A percentile compares a stretch with the other conserved stretches of the same genome.
Evolutionary conservation across 202 grass and related monocot genomes (phyloP).

Genomic region (Carex sylvatica): DNA sequence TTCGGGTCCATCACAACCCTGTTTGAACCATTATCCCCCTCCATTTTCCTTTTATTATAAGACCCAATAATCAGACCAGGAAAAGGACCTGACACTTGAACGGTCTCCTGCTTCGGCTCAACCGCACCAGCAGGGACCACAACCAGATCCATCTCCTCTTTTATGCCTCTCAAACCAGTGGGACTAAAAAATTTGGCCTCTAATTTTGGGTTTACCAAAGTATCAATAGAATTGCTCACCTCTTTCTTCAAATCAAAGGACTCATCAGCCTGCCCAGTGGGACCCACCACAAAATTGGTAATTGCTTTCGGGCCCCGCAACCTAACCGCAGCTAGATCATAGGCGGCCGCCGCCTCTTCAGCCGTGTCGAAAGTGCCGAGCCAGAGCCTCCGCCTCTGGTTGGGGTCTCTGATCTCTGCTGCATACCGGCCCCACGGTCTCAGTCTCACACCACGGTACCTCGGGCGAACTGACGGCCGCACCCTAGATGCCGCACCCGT

Average conservation of each 20-base stretch:
- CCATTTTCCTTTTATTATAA: neutral
- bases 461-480: neutral
- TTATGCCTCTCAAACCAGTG: neutral
- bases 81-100: neutral
- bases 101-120: conserved; percentile 10
- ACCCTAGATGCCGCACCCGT: neutral
- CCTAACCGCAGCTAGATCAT: conserved; percentile 52
- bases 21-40: neutral
- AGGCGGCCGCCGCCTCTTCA: conserved; percentile 72
- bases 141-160: conserved; percentile 13
- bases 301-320: conserved; percentile 38
- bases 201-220: conserved; percentile 13
- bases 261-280: neutral
- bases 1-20: neutral
- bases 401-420: conserved; percentile 77
- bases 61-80: neutral
- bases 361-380: conserved; percentile 73
- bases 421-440: conserved; percentile 67
- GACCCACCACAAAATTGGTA: conserved; percentile 34
- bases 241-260: neutral
- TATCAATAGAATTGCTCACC: conserved; percentile 28
- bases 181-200: neutral
- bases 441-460: conserved; percentile 60
- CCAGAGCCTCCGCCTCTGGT: conserved; percentile 49
- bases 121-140: conserved; percentile 21